Evolutionary conservation across 2,329 filamentous ascomycete genomes (phyloP), one percentile per base, ranked within the genome.

Genomic region (Aureobasidium lini): DNA sequence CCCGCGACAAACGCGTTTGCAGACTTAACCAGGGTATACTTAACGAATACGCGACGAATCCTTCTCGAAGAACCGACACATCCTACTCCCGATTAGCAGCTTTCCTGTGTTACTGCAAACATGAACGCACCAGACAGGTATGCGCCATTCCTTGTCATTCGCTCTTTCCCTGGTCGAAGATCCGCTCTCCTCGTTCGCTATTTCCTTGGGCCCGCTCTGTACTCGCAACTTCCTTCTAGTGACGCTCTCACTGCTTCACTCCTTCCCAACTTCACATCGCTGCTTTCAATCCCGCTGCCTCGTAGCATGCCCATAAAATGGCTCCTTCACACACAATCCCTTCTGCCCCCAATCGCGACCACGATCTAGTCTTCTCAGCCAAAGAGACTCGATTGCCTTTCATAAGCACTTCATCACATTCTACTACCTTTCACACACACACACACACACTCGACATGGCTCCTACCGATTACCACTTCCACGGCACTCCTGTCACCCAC

Each of bases 111-210:
- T 18, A 58, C 46, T 32, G 46, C 44, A 57, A 66, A 66, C 56
- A 83, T 82, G 80, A 83, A 83, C 70, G 77, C 77, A 16, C 77
- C 77, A 65, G 77, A 79, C 63, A 75, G 77, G 80, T 82, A 73
- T 71, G 75, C 70, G 53, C 62, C 9, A 39, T 23, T 59, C 50
- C 54, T 39, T 16, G 54, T 59, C 57, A 5, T 31, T 56, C 39
- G 39, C 32, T 37, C 40, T 15, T 42, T 44, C 39, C 39, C 15
- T 16, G 39, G 9, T 54, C 15, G 15, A 29, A 40, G 18, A 18
- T 28, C n/a, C 8, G 23, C 23, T 23, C 23, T 23, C 23, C 2
- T 23, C 23, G 23, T 32, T 28, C 29, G 18, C 32, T 36, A 4
- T 23, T 39, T 29, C 15, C 36, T 13, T 23, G 9, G 16, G 29